Conservation (phyloP, 1,284 basidiomycete genomes). For the Caloboletus firmus region DNA sequence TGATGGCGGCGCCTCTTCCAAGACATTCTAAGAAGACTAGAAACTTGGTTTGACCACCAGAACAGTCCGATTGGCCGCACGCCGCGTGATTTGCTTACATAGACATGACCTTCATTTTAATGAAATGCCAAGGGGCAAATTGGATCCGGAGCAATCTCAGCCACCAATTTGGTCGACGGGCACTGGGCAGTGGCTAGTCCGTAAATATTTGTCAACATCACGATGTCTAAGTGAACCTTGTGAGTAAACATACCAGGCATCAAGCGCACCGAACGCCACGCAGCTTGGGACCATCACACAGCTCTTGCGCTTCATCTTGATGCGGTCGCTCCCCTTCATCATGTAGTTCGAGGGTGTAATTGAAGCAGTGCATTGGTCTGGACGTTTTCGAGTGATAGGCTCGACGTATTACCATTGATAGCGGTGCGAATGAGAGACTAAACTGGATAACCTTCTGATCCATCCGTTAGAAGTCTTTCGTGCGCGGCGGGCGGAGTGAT, state of each 20-base stretch:
- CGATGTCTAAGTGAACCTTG: slow-evolving; percentile 1
- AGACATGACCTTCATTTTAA: slow-evolving; percentile 18
- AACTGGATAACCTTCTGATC: slow-evolving; percentile 8
- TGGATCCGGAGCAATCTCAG: slow-evolving; percentile 23
- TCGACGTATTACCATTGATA: slow-evolving; percentile 3
- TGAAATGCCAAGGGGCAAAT: slow-evolving; percentile 19
- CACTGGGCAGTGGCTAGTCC: slow-evolving; percentile 12
- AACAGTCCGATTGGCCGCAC: slow-evolving; percentile 10
- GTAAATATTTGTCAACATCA: slow-evolving; percentile 26
- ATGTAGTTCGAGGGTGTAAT: slow-evolving; percentile 2
- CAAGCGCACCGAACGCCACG: slow-evolving; percentile 16
- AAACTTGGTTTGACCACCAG: slow-evolving; percentile 6
- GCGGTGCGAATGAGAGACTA: neutral
- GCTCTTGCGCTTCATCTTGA: slow-evolving; percentile 11
- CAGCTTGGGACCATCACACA: slow-evolving; percentile 9
- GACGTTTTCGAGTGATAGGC: slow-evolving; percentile 3
- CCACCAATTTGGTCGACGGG: slow-evolving; percentile 18
- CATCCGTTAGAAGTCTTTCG: slow-evolving; percentile 11
- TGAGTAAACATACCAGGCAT: slow-evolving; percentile 14
- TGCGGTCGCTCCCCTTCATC: slow-evolving; percentile 3
- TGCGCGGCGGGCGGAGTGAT: slow-evolving; percentile 6
- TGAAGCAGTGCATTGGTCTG: slow-evolving; percentile 10
- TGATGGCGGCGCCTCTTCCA: slow-evolving; percentile 11
- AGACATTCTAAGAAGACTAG: slow-evolving; percentile 12
- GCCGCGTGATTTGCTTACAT: slow-evolving; percentile 13